Evolutionary conservation across 805 yeast genomes (phyloP), one percentile per base, ranked within the genome.

Genomic region (Starmerella apicola): DNA sequence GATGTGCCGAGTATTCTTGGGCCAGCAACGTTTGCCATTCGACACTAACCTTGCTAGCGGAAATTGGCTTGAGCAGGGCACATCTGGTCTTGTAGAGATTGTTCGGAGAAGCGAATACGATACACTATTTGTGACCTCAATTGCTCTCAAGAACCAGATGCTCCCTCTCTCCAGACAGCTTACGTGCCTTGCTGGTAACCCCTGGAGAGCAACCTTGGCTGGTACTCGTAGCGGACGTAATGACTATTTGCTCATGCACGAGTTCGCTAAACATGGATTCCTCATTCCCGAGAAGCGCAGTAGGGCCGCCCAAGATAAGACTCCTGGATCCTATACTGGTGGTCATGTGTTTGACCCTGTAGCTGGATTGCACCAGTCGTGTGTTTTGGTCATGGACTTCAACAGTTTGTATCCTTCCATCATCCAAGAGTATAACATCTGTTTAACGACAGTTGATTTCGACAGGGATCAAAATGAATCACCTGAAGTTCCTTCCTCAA

Each of bases 221-320:
- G 98, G 98, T 61, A 84, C 96, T 0, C 72, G 98, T 53, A 93
- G 95, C 8, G 96, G 94, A 52, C 73, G 98, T 63, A 88, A 88
- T 61, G 97, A 91, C 59, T 91, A 65, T 57, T 82, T 91, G 69
- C 66, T 91, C 59, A 63, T 91, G 40, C 98, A 91, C 59, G 97
- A 91, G 62, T 91, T 91, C 60, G 69, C 77, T 8, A 73, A 78
- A 53, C 74, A 78, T 52, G 78, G 78, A 9, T 88, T 68, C 54
- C 75, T 91, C 50, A 82, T 85, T 3, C 98, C 98, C 1, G 97
- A 91, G 53, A 62, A 48, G 49, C 23, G 24, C 10, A 15, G n/a
- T 61, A 43, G 36, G 7, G 44, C 61, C 55, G 57, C 50, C 25
- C 63, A 54, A 16, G 64, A 56, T 19, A 63, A 60, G 6, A 57